A percentile compares a stretch with the other conserved stretches of the same genome.
Conservation (phyloP, 306 rosid genomes). For the Ammopiptanthus mongolicus region DNA sequence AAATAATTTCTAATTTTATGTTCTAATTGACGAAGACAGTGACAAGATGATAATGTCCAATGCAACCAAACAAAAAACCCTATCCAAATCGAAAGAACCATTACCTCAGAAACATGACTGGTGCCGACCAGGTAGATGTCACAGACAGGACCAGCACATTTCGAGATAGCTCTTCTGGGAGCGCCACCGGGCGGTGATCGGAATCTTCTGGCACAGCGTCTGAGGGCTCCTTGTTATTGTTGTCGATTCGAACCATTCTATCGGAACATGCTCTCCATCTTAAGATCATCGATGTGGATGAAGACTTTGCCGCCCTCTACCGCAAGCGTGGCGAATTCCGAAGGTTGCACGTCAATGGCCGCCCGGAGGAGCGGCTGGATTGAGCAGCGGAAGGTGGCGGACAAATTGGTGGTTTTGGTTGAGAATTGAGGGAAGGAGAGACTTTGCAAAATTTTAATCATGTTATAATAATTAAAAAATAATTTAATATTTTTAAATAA, state of each 20-base stretch:
- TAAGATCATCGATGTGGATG: conserved; percentile 66
- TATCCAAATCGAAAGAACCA: not conserved
- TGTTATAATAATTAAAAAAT: no score
- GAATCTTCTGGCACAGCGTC: not conserved
- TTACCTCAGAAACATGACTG: conserved; percentile 86
- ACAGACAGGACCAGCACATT: conserved; percentile 66
- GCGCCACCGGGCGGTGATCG: conserved; percentile 33
- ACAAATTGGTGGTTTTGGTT: not conserved
- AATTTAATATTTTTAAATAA: no score
- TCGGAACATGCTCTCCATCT: conserved; percentile 52
- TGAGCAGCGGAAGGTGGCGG: conserved; percentile 8
- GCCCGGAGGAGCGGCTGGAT: conserved; percentile 2
- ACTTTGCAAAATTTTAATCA: not conserved
- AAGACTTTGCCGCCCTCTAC: conserved; percentile 51
- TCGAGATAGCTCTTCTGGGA: conserved; percentile 69
- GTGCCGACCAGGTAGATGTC: conserved; percentile 85
- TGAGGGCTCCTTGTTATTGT: conserved; percentile 19
- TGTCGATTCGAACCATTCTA: conserved; percentile 66
- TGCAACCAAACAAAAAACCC: no score
- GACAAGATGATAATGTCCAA: conserved; percentile 22
- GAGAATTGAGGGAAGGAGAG: conserved; percentile 25
- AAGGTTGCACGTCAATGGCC: conserved; percentile 51
- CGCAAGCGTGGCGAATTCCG: conserved; percentile 29
- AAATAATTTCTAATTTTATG: not conserved
- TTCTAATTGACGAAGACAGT: not conserved